phyloP scores from a whole-genome alignment of 1,284 basidiomycete species.

The Melampsora americana region DNA sequence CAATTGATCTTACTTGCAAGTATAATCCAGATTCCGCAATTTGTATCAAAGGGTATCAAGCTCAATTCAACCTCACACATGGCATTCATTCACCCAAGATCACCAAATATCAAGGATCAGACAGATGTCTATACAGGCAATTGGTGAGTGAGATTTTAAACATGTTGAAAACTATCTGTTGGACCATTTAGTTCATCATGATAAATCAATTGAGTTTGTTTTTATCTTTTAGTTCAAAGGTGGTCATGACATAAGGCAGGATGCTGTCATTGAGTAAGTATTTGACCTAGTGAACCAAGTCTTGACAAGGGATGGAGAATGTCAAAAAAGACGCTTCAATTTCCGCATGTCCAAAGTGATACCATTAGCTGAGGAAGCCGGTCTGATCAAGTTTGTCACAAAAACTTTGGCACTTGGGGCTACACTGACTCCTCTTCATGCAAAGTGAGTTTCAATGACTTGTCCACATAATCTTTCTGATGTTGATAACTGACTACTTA shows the following conservation, averaged over 20 bases:
- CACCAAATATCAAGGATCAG: slow-evolving; percentile 66
- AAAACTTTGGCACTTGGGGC: slow-evolving; percentile 68
- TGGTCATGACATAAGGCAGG: slow-evolving; percentile 83
- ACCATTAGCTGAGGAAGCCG: slow-evolving; percentile 74
- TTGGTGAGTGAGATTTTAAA: slow-evolving; percentile 61
- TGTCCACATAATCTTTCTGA: slow-evolving; percentile 21
- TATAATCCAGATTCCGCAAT: slow-evolving; percentile 64
- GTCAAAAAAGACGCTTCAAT: slow-evolving; percentile 67
- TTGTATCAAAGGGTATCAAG: slow-evolving; percentile 66
- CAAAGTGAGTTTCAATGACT: slow-evolving; percentile 57
- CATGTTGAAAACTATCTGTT: neutral
- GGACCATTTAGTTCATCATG: neutral
- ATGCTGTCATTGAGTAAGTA: slow-evolving; percentile 98
- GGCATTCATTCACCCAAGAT: slow-evolving; percentile 84
- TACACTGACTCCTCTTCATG: slow-evolving; percentile 67
- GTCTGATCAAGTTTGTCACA: slow-evolving; percentile 85
- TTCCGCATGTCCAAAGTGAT: slow-evolving; percentile 86
- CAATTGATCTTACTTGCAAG: slow-evolving; percentile 67
- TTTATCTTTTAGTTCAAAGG: slow-evolving; percentile 73
- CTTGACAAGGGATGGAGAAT: slow-evolving; percentile 69
- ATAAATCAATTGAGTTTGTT: slow-evolving; percentile 3
- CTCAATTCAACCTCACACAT: slow-evolving; percentile 67
- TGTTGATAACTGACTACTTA: slow-evolving; percentile 33
- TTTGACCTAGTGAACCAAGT: slow-evolving; percentile 84
- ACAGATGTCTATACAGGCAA: slow-evolving; percentile 72